Conservation (phyloP, 164 flowering plant species). For the Taxillus chinensis region DNA sequence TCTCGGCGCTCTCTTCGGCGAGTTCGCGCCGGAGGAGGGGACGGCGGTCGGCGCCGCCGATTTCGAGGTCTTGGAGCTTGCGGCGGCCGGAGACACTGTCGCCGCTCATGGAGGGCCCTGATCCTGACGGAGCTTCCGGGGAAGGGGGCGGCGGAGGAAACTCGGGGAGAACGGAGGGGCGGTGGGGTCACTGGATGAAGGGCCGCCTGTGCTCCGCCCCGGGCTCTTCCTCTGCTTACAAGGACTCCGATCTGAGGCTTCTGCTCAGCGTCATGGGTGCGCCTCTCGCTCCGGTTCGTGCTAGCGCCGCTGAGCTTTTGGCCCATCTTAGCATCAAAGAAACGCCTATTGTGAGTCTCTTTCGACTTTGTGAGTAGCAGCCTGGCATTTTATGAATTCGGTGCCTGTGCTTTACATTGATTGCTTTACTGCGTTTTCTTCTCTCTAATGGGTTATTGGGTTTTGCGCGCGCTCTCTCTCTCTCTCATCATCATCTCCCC, state of each 20-base stretch:
- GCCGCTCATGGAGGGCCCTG: conserved; percentile 91
- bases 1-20: conserved; percentile 63
- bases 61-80: conserved; percentile 68
- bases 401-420: no score
- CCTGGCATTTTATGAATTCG: not conserved
- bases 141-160: conserved; percentile 23
- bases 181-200: conserved; percentile 85
- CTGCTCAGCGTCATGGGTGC: conserved; percentile 65
- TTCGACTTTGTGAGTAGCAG: not conserved
- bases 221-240: conserved; percentile 31
- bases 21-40: conserved; percentile 41
- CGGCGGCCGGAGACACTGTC: conserved; percentile 64
- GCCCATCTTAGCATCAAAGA: conserved; percentile 61
- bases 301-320: conserved; percentile 36
- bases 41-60: conserved; percentile 24
- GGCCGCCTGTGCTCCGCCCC: conserved; percentile 62
- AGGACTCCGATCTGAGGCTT: conserved; percentile 68
- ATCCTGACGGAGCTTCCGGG: conserved; percentile 28
- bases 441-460: no score
- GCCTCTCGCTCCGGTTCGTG: conserved; percentile 71
- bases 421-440: no score
- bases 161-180: conserved; percentile 13
- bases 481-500: no score
- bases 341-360: conserved; percentile 51
- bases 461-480: no score